Conservation (phyloP, 352 stramenopile genomes). For the Phytopythium montanum region DNA sequence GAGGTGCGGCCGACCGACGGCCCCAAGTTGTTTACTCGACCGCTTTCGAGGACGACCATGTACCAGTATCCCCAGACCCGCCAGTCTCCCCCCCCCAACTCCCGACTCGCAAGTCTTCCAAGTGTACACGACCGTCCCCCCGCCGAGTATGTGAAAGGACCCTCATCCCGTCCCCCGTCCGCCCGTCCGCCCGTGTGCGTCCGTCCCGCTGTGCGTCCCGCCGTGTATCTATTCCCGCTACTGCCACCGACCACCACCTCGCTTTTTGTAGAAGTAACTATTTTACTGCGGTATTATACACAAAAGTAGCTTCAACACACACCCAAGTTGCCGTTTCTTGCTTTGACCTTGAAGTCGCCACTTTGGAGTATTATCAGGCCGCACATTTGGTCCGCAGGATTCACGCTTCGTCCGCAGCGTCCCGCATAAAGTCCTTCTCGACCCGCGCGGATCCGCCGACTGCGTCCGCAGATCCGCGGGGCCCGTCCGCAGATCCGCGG, state of each 20-base stretch:
- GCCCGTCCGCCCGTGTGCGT: background rate
- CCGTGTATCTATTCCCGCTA: conserved; percentile 23
- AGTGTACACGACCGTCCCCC: conserved; percentile 32
- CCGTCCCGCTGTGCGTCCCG: background rate
- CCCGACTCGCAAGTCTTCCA: too few relatives aligned
- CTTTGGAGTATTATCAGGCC: too few relatives aligned
- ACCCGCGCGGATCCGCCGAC: too few relatives aligned
- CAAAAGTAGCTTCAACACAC: conserved; percentile 22
- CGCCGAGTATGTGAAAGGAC: background rate
- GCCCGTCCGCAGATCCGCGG: background rate
- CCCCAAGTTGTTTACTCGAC: background rate
- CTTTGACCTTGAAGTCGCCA: too few relatives aligned
- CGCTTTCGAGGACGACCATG: background rate
- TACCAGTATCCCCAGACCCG: conserved; percentile 11
- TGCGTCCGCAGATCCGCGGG: too few relatives aligned
- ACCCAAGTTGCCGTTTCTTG: too few relatives aligned
- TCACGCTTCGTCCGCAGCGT: too few relatives aligned
- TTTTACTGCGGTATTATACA: conserved; percentile 34
- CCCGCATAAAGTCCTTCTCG: too few relatives aligned
- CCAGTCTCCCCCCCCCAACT: background rate
- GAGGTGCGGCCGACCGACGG: too few relatives aligned
- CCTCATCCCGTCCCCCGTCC: background rate
- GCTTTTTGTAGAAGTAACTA: conserved; percentile 54
- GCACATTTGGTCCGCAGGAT: conserved; percentile 3
- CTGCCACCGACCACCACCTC: conserved; percentile 1